A percentile compares a stretch with the other conserved stretches of the same genome.
Evolutionary conservation across 192 early-diverging fungal genomes (phyloP).

Genomic region (Coemansia guatemalensis): DNA sequence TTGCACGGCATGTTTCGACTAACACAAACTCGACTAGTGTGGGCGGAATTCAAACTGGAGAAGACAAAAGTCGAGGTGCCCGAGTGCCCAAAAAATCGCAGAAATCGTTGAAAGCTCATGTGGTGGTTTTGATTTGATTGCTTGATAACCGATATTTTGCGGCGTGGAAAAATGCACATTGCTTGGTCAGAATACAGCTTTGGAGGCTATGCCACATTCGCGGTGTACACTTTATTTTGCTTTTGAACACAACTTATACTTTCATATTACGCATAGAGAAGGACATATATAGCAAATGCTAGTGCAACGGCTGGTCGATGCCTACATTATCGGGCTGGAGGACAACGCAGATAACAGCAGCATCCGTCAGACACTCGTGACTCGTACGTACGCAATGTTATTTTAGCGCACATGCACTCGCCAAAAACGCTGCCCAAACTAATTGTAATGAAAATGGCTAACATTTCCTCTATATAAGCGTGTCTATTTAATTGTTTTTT

Average conservation of each 20-base stretch:
- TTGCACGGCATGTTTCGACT: conserved; percentile 52
- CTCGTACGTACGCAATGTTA: conserved; percentile 11
- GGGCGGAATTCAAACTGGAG: conserved; percentile 7
- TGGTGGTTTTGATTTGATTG: neutral
- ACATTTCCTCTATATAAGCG: neutral
- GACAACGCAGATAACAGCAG: conserved; percentile 45
- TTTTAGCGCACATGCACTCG: neutral
- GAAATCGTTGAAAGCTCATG: neutral
- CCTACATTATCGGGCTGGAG: conserved; percentile 50
- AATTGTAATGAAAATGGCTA: neutral
- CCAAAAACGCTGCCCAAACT: neutral
- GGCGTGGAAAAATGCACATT: neutral
- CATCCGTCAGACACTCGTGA: conserved; percentile 25
- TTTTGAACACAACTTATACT: neutral
- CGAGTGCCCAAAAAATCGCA: conserved; percentile 3
- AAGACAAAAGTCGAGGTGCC: conserved; percentile 9
- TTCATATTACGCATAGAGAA: neutral
- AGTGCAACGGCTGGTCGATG: conserved; percentile 50
- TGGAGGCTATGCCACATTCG: neutral
- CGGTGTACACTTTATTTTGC: no score
- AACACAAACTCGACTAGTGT: neutral
- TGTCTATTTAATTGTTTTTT: neutral
- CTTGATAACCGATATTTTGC: neutral
- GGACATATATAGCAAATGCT: conserved; percentile 19
- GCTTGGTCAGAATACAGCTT: neutral